Base-by-base conservation (phyloP, 2,329 filamentous ascomycete species). In the Venturia oleaginea region DNA sequence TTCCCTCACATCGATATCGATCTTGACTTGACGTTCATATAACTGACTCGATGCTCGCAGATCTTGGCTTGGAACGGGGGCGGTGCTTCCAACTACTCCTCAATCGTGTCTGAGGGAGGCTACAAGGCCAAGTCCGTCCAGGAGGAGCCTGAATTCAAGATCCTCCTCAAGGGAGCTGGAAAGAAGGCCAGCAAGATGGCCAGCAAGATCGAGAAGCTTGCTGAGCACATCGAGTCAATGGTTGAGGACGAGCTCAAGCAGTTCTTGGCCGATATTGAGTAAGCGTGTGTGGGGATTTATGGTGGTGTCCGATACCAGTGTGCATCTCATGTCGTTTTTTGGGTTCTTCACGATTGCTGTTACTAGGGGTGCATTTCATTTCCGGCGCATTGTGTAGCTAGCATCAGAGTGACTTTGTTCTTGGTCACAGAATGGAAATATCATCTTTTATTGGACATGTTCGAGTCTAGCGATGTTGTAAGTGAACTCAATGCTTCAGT, bases 31-130 rank as follows among this genome's bases (percentile, higher is more conserved):
- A 3, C 40, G 13, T 19, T n/a, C n/a, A n/a, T n/a, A n/a, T n/a
- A n/a, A n/a, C n/a, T n/a, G n/a, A n/a, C n/a, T n/a, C n/a, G n/a
- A n/a, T n/a, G n/a, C n/a, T n/a, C 22, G 13, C 69, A 83, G 80
- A 83, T 96, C 74, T 91, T 99, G 68, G 93, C 93, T 77, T 99
- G 92, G 93, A 99, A 99, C 85, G 94, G 95, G 76, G 95, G 92
- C 80, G 94, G 94, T 74, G 89, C 86, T 75, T 87, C 84, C 81
- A 96, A 99, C 88, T 97, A 90, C 86, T 84, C 85, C 67, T 82
- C 89, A 71, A 96, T 97, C 72, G 78, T 96, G 68, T 79, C 86
- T 71, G 81, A 86, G 71, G 90, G 91, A 72, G 81, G 85, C 72
- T 93, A 92, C 82, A 83, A 84, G 70, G 81, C 76, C 68, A 71